A percentile compares a stretch with the other conserved stretches of the same genome.
phyloP scores from a whole-genome alignment of 306 rosid species.

The Clitoria ternatea region DNA sequence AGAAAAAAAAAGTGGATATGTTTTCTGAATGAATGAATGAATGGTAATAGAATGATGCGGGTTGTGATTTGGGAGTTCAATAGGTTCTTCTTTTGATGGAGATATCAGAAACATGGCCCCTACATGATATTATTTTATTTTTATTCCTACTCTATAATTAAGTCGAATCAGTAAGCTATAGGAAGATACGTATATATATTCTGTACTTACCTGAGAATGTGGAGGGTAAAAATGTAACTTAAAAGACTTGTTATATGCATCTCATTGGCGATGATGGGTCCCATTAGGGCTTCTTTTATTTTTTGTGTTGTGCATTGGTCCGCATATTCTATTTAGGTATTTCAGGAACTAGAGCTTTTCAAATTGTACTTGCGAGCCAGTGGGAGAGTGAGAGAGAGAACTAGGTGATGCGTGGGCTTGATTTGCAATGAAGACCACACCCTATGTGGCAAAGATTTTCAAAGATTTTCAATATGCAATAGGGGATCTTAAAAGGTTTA shows the following conservation, averaged over 20 bases:
- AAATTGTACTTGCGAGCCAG: constrained; percentile 25
- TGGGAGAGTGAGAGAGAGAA: not conserved
- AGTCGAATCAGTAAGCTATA: constrained; percentile 28
- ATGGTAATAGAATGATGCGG: constrained; percentile 49
- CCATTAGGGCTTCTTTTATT: constrained; percentile 57
- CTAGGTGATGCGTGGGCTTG: too few species aligned
- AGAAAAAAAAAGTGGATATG: constrained; percentile 25
- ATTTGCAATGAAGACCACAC: constrained; percentile 19
- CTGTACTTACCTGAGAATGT: constrained; percentile 28
- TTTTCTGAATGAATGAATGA: constrained; percentile 75
- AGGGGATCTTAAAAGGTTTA: not conserved
- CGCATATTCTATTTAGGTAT: constrained; percentile 33
- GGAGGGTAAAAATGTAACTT: constrained; percentile 47
- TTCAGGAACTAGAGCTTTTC: constrained; percentile 28
- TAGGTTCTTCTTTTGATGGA: constrained; percentile 51
- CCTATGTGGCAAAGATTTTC: constrained; percentile 22
- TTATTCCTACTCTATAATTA: constrained; percentile 7
- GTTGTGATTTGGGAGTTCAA: constrained; percentile 32
- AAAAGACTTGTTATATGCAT: not conserved
- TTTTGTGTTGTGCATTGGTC: constrained; percentile 29
- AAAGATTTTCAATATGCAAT: constrained; percentile 13
- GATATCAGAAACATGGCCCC: constrained; percentile 33
- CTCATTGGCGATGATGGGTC: constrained; percentile 30
- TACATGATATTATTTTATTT: not conserved
- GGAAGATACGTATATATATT: too few species aligned